Evolutionary conservation across 2,329 filamentous ascomycete species (phyloP).

Genomic region (Metarhizium robertsii): DNA sequence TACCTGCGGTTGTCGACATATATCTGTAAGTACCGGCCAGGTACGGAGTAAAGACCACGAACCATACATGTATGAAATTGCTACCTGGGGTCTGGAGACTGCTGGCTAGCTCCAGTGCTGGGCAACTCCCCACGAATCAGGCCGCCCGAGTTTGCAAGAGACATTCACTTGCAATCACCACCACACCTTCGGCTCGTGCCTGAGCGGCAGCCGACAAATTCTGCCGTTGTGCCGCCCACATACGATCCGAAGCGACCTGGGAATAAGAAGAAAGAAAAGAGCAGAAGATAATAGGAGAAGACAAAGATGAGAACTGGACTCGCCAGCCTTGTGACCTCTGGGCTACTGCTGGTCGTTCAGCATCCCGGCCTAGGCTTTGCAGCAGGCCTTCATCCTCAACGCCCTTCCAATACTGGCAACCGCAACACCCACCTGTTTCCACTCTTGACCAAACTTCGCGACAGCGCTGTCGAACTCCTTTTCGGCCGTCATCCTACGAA

Average conservation of each 20-base stretch:
- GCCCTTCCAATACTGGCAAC: slow-evolving; percentile 1
- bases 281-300: too few species aligned
- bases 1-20: too few species aligned
- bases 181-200: background rate
- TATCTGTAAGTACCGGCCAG: too few species aligned
- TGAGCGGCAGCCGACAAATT: background rate
- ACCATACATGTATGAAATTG: too few species aligned
- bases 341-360: background rate
- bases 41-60: too few species aligned
- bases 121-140: background rate
- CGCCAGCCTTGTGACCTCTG: background rate
- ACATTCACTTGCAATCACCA: background rate
- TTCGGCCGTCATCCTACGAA: slow-evolving; percentile 35
- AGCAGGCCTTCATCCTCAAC: background rate
- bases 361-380: background rate
- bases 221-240: background rate
- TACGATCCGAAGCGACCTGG: background rate
- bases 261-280: background rate
- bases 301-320: slow-evolving; percentile 1
- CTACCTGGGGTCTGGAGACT: too few species aligned
- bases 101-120: background rate
- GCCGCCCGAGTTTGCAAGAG: background rate
- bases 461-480: slow-evolving; percentile 38
- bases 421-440: slow-evolving; percentile 29
- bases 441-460: slow-evolving; percentile 40